phyloP scores from a whole-genome alignment of 331 rosid genomes.

The Malus hybrid region DNA sequence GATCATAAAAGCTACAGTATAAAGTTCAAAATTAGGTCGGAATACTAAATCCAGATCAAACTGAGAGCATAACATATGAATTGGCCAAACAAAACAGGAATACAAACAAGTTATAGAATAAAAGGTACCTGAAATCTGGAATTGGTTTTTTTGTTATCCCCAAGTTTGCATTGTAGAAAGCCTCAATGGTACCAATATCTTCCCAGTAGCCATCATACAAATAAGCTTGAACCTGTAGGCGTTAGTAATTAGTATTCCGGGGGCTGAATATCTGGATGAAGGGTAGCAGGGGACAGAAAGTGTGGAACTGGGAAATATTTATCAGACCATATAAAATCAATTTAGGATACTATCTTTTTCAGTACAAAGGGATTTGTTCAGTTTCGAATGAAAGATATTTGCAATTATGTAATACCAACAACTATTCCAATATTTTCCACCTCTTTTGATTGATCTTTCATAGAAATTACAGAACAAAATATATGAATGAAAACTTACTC shows the following conservation, averaged over 20 bases:
- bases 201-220: constrained; percentile 99
- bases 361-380: neutral
- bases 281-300: neutral
- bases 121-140: constrained; percentile 85
- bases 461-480: neutral
- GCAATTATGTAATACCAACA: no score
- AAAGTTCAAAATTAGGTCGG: constrained; percentile 7
- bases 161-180: constrained; percentile 93
- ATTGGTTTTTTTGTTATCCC: constrained; percentile 97
- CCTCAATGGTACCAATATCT: constrained; percentile 98
- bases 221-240: constrained; percentile 84
- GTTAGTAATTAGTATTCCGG: constrained; percentile 7
- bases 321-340: neutral
- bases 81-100: neutral
- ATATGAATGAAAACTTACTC: constrained; percentile 40
- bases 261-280: neutral
- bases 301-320: neutral
- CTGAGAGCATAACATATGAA: constrained; percentile 1
- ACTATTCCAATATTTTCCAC: neutral
- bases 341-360: neutral
- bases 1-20: constrained; percentile 81
- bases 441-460: neutral
- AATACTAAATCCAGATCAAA: neutral
- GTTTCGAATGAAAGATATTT: neutral
- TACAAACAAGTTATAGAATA: neutral